Evolutionary conservation across 768 basidiomycete genomes (phyloP).

Genomic region (Podaxis sp.): DNA sequence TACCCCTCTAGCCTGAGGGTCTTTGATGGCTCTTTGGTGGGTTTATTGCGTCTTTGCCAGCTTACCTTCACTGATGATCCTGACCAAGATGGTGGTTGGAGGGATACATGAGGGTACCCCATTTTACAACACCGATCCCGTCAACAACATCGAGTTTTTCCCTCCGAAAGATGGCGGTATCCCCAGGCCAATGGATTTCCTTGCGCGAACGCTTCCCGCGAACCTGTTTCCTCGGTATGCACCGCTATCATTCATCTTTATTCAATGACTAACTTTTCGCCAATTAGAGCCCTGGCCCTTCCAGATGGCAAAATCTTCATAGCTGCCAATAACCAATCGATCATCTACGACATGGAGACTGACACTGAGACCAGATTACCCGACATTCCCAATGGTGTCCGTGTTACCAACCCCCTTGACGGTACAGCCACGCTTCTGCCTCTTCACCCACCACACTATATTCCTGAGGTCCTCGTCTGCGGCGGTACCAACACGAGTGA

Average conservation of each 20-base stretch:
- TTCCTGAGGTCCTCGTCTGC: constrained; percentile 46
- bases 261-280: background rate
- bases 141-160: constrained; percentile 41
- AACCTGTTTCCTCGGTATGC: constrained; percentile 28
- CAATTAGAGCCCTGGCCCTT: constrained; percentile 28
- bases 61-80: background rate
- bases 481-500: constrained; percentile 39
- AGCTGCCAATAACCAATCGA: constrained; percentile 39
- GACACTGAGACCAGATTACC: constrained; percentile 39
- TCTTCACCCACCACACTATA: constrained; percentile 36
- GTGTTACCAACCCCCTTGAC: constrained; percentile 40
- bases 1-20: constrained; percentile 37
- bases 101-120: constrained; percentile 33
- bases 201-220: constrained; percentile 26
- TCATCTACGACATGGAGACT: constrained; percentile 37
- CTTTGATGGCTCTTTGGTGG: constrained; percentile 33
- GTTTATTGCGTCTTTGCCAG: constrained; percentile 13
- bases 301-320: constrained; percentile 42
- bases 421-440: constrained; percentile 36
- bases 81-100: constrained; percentile 25
- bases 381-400: constrained; percentile 42
- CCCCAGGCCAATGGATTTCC: constrained; percentile 26
- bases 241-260: background rate
- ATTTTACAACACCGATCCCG: constrained; percentile 64
- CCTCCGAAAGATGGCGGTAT: constrained; percentile 37